Percentiles rank a stretch among this genome's conserved stretches.
phyloP scores from a whole-genome alignment of 495 filamentous ascomycete species.

The Daldinia vernicosa region DNA sequence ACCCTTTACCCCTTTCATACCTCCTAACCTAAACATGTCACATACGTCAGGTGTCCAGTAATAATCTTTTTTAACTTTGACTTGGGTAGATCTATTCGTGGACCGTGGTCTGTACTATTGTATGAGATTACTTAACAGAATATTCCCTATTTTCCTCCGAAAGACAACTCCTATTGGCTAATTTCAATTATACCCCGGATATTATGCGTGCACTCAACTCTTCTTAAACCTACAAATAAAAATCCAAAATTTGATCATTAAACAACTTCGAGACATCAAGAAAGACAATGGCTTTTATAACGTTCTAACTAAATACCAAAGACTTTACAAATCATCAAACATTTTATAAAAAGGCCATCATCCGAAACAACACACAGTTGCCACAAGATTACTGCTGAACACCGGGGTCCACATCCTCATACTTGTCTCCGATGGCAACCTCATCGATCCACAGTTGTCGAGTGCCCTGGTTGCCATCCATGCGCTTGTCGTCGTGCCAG shows the following conservation, averaged over 20 bases:
- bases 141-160: neutral
- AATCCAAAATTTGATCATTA: too few relatives aligned
- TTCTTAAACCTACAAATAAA: too few relatives aligned
- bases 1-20: neutral
- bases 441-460: conserved; percentile 62
- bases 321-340: too few relatives aligned
- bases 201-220: neutral
- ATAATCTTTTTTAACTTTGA: neutral
- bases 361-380: neutral
- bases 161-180: neutral
- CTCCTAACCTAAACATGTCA: neutral
- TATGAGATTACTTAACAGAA: neutral
- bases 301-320: neutral
- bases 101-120: neutral
- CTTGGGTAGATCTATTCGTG: neutral
- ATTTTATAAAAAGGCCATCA: neutral
- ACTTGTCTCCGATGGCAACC: conserved; percentile 55
- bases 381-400: conserved; percentile 9
- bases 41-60: neutral
- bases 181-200: neutral
- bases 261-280: neutral
- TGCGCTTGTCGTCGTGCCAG: conserved; percentile 60
- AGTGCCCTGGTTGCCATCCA: conserved; percentile 56
- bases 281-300: neutral
- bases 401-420: conserved; percentile 54